Percentiles rank a stretch among this genome's conserved stretches.
These are phyloP conservation scores for Entonaema liquescens DNA, from an alignment of 495 filamentous ascomycete genomes.

Conservation along the genomic window DNA sequence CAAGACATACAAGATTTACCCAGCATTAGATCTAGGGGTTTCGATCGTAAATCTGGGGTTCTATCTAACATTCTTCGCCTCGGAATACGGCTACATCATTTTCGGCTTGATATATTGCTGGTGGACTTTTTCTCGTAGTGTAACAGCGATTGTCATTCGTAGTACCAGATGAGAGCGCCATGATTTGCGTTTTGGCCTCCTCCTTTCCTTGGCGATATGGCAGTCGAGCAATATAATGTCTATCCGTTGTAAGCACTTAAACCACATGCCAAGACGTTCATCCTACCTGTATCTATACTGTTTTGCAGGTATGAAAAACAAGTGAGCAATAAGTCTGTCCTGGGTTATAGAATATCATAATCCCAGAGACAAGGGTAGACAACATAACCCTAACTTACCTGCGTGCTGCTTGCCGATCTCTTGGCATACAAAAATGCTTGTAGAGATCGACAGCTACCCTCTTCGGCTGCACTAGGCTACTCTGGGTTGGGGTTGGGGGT, in stretches of 20 bases:
- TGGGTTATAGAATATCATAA: not conserved
- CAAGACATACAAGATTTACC: not conserved
- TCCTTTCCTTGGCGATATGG: not conserved
- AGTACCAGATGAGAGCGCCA: not conserved
- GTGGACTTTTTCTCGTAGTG: not conserved
- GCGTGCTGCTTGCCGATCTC: constrained; percentile 20
- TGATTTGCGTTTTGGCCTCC: not conserved
- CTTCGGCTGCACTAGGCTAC: constrained; percentile 9
- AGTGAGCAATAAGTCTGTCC: not conserved
- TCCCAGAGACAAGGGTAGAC: not conserved
- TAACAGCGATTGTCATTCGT: not conserved
- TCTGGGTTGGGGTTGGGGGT: not conserved
- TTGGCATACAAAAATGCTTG: constrained; percentile 23
- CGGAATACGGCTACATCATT: not conserved
- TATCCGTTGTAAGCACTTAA: constrained; percentile 26
- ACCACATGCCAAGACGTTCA: not conserved
- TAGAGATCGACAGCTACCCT: constrained; percentile 31
- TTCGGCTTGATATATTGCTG: not conserved
- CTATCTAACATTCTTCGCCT: not conserved
- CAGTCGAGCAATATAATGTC: not conserved
- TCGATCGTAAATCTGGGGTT: not conserved
- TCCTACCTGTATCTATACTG: not conserved
- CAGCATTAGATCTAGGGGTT: too few relatives aligned
- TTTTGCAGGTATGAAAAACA: not conserved
- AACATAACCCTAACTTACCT: constrained; percentile 7